Base-by-base conservation (phyloP, 2,329 filamentous ascomycete genomes). In the Pseudogymnoascus sp. region DNA sequence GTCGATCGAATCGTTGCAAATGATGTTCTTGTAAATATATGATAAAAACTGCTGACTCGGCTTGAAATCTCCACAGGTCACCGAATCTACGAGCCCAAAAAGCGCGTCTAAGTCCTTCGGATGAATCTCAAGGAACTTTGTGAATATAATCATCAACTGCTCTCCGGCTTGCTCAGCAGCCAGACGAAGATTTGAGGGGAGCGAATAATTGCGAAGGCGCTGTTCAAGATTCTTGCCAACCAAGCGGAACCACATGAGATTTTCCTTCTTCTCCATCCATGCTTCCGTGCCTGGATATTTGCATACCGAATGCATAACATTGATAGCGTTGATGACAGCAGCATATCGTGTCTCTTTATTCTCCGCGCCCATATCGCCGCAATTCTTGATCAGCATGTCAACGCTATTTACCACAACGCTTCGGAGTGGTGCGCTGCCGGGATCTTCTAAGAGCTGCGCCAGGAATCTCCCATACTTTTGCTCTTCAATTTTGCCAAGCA, bases 401-500 rank as follows among this genome's bases (percentile, higher is more conserved):
- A 92, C 82, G 67, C 93, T 89, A 16, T 85, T 83, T 63, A 88
- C 84, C 6, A 95, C 87, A 39, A 88, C 85, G 60, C 90, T 87
- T 61, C 95, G 84, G 48, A 99, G 78, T 1, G 88, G 81, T 28
- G 82, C 84, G 73, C 92, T 96, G 14, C 89, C 87, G 0, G 86
- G 80, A 71, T 96, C 86, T 2, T 85, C 82, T 21, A 99, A 82
- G 13, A 96, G 86, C 74, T 99, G 95, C 0, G 92, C 90, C 68
- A 99, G 86, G 75, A 99, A 91, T 14, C 95, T 87, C 2, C 96
- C 95, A 71, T 96, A 96, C 66, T 87, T 90, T 71, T 93, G 84
- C 61, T 98, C 90, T 65, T 91, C 89, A 63, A 98, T 80, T 71
- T 88, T 90, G 23, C 84, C 83, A n/a, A 89, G 80, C 68, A 98